These are phyloP conservation scores for Cordyceps cicadae DNA, from an alignment of 2,329 filamentous ascomycete species.

Conservation along the genomic window DNA sequence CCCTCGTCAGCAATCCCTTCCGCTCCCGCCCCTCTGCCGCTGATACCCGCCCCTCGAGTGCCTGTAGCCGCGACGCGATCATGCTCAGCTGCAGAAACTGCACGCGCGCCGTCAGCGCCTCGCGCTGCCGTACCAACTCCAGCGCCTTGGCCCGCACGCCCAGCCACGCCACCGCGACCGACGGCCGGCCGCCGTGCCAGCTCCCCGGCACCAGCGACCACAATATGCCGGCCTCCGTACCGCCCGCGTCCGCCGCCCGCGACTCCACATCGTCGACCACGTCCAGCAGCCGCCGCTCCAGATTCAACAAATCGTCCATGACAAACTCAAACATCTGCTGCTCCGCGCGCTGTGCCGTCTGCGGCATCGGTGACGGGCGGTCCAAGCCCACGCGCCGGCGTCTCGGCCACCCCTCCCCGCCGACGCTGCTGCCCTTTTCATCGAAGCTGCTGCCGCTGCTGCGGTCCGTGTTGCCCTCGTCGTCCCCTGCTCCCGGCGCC, in stretches of 20 bases:
- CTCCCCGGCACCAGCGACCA: conserved; percentile 32
- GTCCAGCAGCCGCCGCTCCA: conserved; percentile 37
- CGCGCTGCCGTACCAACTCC: conserved; percentile 37
- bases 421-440: not conserved
- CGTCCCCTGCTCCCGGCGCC: conserved; percentile 11
- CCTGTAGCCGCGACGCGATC: conserved; percentile 33
- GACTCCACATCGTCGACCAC: conserved; percentile 35
- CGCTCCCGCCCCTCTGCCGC: not conserved
- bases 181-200: conserved; percentile 28
- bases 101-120: conserved; percentile 35
- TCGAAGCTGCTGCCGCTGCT: not conserved
- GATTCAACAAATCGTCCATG: conserved; percentile 36
- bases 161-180: conserved; percentile 37
- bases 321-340: conserved; percentile 40
- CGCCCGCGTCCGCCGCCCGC: conserved; percentile 15
- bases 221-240: conserved; percentile 15
- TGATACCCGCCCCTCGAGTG: conserved; percentile 26
- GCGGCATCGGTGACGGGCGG: conserved; percentile 15
- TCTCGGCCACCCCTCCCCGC: not conserved
- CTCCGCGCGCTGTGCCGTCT: conserved; percentile 20
- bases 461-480: conserved; percentile 12
- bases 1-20: conserved; percentile 12
- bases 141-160: conserved; percentile 35
- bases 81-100: conserved; percentile 42
- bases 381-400: not conserved